These are phyloP conservation scores for Aristolochia contorta DNA, from an alignment of 164 flowering plant species.

Conservation along the genomic window DNA sequence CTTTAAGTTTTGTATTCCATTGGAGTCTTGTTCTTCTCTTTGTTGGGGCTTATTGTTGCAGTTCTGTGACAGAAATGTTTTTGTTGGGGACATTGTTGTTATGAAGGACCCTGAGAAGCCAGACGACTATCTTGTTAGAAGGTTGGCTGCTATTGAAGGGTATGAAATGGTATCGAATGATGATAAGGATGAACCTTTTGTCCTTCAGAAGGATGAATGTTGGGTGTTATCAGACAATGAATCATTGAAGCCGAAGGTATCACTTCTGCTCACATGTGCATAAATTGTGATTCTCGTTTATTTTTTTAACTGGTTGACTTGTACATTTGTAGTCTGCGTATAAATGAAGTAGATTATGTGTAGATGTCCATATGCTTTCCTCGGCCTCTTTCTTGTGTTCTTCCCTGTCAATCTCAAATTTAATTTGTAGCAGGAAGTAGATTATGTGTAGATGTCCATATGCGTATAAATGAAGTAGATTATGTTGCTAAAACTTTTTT, in stretches of 20 bases:
- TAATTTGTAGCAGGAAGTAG: not conserved
- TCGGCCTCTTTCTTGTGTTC: too few species aligned
- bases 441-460: not conserved
- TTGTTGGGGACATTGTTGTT: constrained; percentile 89
- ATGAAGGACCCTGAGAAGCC: constrained; percentile 69
- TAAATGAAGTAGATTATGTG: not conserved
- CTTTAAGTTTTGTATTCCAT: too few species aligned
- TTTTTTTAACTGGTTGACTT: not conserved
- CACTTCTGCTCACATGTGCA: not conserved
- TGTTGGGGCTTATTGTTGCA: too few species aligned
- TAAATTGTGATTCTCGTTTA: not conserved
- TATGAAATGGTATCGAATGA: constrained; percentile 84
- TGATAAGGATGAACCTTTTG: constrained; percentile 79
- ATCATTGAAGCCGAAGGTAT: constrained; percentile 75
- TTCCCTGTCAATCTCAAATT: too few species aligned
- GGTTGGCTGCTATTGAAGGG: constrained; percentile 89
- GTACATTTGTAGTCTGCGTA: not conserved
- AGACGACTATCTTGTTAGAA: constrained; percentile 59
- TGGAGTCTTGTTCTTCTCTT: too few species aligned
- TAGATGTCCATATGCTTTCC: not conserved
- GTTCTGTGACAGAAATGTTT: constrained; percentile 42
- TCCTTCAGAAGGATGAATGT: constrained; percentile 75
- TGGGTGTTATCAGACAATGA: constrained; percentile 94
- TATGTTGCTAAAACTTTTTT: not conserved
- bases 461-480: too few species aligned